phyloP scores from a whole-genome alignment of 352 stramenopile species.

The Paralagenidium karlingii region DNA sequence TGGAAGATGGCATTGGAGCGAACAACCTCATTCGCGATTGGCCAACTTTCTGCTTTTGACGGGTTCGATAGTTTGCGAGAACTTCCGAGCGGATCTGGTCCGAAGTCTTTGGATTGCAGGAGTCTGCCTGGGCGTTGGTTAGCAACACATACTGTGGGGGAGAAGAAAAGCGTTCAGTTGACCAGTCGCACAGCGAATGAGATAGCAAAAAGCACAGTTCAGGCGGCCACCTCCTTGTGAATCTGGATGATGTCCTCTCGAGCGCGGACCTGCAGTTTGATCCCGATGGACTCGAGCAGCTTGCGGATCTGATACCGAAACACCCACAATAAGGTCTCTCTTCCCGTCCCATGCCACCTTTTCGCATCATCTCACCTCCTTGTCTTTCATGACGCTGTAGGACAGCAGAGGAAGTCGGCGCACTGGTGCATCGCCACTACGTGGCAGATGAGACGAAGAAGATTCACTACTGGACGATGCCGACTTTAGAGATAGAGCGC shows the following conservation, averaged over 20 bases:
- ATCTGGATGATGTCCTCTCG: slow-evolving; percentile 80
- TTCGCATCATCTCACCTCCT: slow-evolving; percentile 22
- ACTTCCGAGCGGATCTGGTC: slow-evolving; percentile 56
- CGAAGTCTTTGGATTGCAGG: slow-evolving; percentile 52
- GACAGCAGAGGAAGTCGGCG: slow-evolving; percentile 64
- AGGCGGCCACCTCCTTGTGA: slow-evolving; percentile 62
- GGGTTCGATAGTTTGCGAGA: slow-evolving; percentile 42
- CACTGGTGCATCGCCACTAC: slow-evolving; percentile 13
- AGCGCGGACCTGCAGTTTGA: slow-evolving; percentile 45
- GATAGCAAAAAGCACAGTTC: neutral
- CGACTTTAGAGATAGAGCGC: neutral
- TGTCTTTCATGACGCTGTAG: slow-evolving; percentile 81
- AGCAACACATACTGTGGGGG: slow-evolving; percentile 53
- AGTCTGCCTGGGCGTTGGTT: slow-evolving; percentile 69
- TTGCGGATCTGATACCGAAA: slow-evolving; percentile 24
- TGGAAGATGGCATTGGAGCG: slow-evolving; percentile 11
- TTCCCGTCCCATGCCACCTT: neutral
- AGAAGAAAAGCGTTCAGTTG: neutral
- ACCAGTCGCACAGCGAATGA: neutral
- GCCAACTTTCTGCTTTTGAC: slow-evolving; percentile 58
- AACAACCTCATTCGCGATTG: slow-evolving; percentile 19
- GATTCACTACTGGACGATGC: neutral
- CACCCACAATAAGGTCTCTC: neutral
- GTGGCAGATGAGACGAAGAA: too few relatives aligned
- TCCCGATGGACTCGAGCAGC: slow-evolving; percentile 52